Conservation (phyloP, 2,329 filamentous ascomycete species). For the Aspergillus costaricaensis region DNA sequence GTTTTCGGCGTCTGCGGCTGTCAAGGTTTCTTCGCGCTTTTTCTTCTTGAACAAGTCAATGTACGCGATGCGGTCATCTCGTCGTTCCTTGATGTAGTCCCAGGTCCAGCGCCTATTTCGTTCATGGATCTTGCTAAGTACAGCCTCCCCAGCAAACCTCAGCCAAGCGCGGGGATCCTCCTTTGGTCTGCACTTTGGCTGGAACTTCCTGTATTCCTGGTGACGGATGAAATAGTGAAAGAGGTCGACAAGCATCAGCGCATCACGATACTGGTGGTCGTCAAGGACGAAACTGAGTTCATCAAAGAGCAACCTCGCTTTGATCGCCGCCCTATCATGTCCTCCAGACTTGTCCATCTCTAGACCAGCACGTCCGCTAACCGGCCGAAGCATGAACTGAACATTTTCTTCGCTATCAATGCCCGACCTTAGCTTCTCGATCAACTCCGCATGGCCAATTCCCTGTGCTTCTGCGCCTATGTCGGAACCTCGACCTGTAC, state of each 20-base stretch:
- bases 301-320: slow-evolving; percentile 88
- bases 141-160: slow-evolving; percentile 82
- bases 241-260: slow-evolving; percentile 94
- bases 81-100: slow-evolving; percentile 89
- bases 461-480: slow-evolving; percentile 59
- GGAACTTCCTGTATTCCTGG: slow-evolving; percentile 91
- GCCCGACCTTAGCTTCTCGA: slow-evolving; percentile 74
- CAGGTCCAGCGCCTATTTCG: slow-evolving; percentile 92
- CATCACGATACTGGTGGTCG: slow-evolving; percentile 95
- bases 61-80: slow-evolving; percentile 85
- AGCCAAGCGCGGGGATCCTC: slow-evolving; percentile 94
- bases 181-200: slow-evolving; percentile 80
- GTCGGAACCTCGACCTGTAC: slow-evolving; percentile 73
- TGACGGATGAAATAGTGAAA: slow-evolving; percentile 99
- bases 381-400: slow-evolving; percentile 94
- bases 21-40: slow-evolving; percentile 70
- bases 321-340: slow-evolving; percentile 76
- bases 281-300: slow-evolving; percentile 98
- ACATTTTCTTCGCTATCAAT: slow-evolving; percentile 77
- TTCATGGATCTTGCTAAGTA: slow-evolving; percentile 93
- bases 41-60: slow-evolving; percentile 96
- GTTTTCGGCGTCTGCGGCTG: slow-evolving; percentile 69
- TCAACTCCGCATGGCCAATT: slow-evolving; percentile 71
- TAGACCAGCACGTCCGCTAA: slow-evolving; percentile 91
- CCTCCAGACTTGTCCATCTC: slow-evolving; percentile 93